Conservation (phyloP, 768 basidiomycete species). For the Rubroboletus satanas region DNA sequence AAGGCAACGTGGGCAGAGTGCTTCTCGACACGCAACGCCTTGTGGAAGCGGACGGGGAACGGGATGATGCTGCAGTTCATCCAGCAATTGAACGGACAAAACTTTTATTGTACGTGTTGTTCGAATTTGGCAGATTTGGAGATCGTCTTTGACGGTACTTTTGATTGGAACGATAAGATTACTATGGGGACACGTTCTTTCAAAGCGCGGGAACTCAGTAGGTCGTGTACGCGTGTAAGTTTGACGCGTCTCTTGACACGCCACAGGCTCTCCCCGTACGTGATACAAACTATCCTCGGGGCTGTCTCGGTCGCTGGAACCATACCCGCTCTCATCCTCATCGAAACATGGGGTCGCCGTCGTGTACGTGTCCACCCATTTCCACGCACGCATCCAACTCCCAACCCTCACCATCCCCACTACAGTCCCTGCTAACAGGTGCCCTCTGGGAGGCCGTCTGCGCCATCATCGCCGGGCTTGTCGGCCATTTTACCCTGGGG, state of each 20-base stretch:
- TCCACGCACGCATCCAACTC: constrained; percentile 19
- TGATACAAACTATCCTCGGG: constrained; percentile 69
- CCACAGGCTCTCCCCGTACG: constrained; percentile 55
- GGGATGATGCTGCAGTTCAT: constrained; percentile 18
- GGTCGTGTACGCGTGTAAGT: constrained; percentile 10
- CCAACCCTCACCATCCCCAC: background rate
- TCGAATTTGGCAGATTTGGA: background rate
- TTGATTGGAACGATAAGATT: constrained; percentile 6
- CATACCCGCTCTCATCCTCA: constrained; percentile 61
- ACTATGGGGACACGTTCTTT: constrained; percentile 17
- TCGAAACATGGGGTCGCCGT: constrained; percentile 73
- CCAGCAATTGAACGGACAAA: constrained; percentile 15
- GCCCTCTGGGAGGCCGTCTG: constrained; percentile 57
- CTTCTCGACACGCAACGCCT: constrained; percentile 14
- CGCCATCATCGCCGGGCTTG: constrained; percentile 63
- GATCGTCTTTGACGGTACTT: background rate
- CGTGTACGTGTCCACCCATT: constrained; percentile 35
- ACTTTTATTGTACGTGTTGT: constrained; percentile 15
- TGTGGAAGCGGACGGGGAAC: constrained; percentile 18
- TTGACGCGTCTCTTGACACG: background rate
- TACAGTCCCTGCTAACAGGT: constrained; percentile 31
- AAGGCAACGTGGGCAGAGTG: constrained; percentile 15
- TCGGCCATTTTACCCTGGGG: constrained; percentile 66
- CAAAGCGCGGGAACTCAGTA: constrained; percentile 62
- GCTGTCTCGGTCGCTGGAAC: constrained; percentile 72